Evolutionary conservation across 768 basidiomycete species (phyloP).

Genomic region (Hydnomerulius pinastri): DNA sequence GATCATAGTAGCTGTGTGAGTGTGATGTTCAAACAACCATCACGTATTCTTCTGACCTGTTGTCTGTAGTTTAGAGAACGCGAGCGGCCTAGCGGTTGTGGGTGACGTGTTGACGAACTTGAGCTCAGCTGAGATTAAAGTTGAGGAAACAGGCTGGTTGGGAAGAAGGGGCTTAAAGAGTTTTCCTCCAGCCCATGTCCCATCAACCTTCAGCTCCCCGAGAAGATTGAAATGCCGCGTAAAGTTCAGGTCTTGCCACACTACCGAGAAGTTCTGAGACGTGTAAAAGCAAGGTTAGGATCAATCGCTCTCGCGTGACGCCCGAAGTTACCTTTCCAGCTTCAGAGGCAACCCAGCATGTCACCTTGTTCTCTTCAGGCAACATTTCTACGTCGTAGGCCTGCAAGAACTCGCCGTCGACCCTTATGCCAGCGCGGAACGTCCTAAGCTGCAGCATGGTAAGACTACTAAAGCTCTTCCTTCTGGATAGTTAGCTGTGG

Average conservation of each 20-base stretch:
- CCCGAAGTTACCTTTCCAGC: conserved; percentile 7
- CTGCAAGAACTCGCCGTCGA: conserved; percentile 2
- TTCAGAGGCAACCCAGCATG: conserved; percentile 11
- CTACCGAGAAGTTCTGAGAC: conserved; percentile 6
- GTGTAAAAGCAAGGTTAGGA: background rate
- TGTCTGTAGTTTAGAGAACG: conserved; percentile 9
- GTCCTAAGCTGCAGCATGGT: conserved; percentile 4
- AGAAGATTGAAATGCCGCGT: background rate
- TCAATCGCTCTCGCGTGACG: background rate
- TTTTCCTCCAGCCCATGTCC: background rate
- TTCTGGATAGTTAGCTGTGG: no score
- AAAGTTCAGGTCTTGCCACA: conserved; percentile 6
- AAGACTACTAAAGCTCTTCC: background rate
- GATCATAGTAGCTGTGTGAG: background rate
- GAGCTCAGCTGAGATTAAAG: background rate
- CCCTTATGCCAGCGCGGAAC: conserved; percentile 3
- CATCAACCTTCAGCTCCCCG: conserved; percentile 4
- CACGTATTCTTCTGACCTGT: conserved; percentile 2
- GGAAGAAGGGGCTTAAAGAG: background rate
- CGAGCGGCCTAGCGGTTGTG: conserved; percentile 1
- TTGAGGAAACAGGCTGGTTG: background rate
- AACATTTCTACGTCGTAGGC: conserved; percentile 6
- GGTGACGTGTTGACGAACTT: background rate
- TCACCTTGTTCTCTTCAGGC: conserved; percentile 11
- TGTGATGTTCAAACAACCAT: background rate